phyloP scores from a whole-genome alignment of 148 eudicot species.

The Chenopodium suecicum region DNA sequence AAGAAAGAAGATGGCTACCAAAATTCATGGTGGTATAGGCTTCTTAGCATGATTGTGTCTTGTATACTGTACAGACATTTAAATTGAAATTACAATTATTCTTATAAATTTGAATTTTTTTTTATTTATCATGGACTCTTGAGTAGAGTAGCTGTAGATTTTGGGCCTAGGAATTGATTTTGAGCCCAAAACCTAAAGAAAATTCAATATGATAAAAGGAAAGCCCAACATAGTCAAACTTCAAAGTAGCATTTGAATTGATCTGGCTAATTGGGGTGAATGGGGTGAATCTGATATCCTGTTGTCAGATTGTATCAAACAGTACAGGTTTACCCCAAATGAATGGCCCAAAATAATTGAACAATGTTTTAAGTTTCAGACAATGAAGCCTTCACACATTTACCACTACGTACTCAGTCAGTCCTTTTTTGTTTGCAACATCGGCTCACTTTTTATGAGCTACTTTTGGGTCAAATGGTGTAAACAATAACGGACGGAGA shows the following conservation, averaged over 20 bases:
- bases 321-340: neutral
- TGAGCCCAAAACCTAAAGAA: neutral
- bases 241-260: neutral
- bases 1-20: neutral
- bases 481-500: no score
- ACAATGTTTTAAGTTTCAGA: no score
- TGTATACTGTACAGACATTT: slow-evolving; percentile 12
- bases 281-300: neutral
- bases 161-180: neutral
- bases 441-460: no score
- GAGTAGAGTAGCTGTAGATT: neutral
- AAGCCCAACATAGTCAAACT: neutral
- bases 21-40: neutral
- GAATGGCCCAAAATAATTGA: neutral
- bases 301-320: neutral
- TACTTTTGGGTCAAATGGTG: no score
- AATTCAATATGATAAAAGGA: no score
- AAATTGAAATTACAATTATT: neutral
- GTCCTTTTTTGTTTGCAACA: no score
- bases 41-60: neutral
- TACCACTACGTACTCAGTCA: no score
- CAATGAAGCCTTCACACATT: no score
- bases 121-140: no score
- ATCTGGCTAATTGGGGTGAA: neutral
- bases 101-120: neutral